phyloP scores from a whole-genome alignment of 352 stramenopile species.

The Globisporangium paddicum region DNA sequence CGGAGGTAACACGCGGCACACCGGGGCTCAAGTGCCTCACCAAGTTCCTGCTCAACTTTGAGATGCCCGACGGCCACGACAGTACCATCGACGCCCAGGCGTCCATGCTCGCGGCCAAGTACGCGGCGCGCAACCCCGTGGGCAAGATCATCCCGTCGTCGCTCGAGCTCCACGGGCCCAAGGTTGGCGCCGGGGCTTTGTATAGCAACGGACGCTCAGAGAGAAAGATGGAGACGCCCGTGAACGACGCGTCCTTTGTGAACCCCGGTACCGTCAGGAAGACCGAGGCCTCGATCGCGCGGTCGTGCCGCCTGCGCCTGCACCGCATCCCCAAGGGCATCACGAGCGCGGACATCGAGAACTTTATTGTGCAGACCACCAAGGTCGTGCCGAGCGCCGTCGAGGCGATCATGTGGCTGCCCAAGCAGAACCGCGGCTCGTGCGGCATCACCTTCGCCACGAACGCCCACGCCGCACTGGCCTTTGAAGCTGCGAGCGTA shows the following conservation, averaged over 20 bases:
- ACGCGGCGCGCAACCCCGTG: slow-evolving; percentile 45
- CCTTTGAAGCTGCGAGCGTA: slow-evolving; percentile 49
- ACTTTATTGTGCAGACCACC: slow-evolving; percentile 57
- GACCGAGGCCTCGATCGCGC: slow-evolving; percentile 35
- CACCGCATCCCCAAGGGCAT: slow-evolving; percentile 73
- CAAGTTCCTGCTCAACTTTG: slow-evolving; percentile 75
- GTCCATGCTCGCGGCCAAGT: slow-evolving; percentile 84
- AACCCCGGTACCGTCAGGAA: slow-evolving; percentile 1
- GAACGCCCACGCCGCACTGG: slow-evolving; percentile 53
- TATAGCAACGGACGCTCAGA: slow-evolving; percentile 12
- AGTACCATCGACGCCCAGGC: slow-evolving; percentile 83
- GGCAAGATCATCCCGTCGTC: slow-evolving; percentile 66
- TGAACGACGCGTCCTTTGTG: slow-evolving; percentile 28
- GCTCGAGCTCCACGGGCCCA: slow-evolving; percentile 56
- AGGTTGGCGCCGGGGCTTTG: slow-evolving; percentile 10
- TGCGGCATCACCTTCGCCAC: slow-evolving; percentile 67
- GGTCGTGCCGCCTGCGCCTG: slow-evolving; percentile 62
- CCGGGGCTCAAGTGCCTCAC: slow-evolving; percentile 73
- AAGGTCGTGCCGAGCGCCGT: slow-evolving; percentile 63
- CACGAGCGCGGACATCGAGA: slow-evolving; percentile 57
- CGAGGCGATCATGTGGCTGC: slow-evolving; percentile 60
- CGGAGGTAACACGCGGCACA: slow-evolving; percentile 27
- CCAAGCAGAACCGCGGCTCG: slow-evolving; percentile 62
- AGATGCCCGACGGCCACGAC: slow-evolving; percentile 84
- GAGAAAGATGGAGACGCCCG: slow-evolving; percentile 7